A percentile compares a stretch with the other conserved stretches of the same genome.
These are phyloP conservation scores for Clonostachys rosea DNA, from an alignment of 2,329 filamentous ascomycete species.

Conservation along the genomic window DNA sequence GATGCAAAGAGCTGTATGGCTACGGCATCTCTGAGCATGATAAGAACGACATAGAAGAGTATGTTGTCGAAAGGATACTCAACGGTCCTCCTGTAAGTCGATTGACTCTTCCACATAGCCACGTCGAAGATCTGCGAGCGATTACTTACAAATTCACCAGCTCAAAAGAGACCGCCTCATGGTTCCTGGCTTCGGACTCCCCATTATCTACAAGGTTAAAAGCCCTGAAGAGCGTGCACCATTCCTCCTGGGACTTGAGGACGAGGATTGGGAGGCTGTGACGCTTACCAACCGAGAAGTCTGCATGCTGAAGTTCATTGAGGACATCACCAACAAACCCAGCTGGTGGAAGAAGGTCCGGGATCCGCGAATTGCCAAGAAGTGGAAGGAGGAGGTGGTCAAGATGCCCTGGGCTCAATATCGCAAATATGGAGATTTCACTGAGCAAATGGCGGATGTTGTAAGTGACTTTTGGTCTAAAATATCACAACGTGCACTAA, in stretches of 20 bases:
- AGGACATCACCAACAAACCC: conserved; percentile 25
- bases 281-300: conserved; percentile 20
- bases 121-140: no score
- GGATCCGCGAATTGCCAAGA: conserved; percentile 13
- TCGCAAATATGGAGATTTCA: conserved; percentile 14
- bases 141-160: no score
- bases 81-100: no score
- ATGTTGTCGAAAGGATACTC: no score
- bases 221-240: conserved; percentile 7
- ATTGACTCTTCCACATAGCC: no score
- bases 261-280: conserved; percentile 12
- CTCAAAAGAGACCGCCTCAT: no score
- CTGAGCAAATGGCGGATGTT: conserved; percentile 19
- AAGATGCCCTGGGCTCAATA: conserved; percentile 19
- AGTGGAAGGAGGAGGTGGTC: conserved; percentile 20
- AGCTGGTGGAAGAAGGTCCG: conserved; percentile 25
- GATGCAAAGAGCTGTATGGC: no score
- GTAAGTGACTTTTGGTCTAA: conserved; percentile 11
- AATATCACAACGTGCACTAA: background rate
- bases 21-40: no score
- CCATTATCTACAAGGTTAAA: conserved; percentile 6
- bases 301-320: conserved; percentile 23
- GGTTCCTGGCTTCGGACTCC: conserved; percentile 17
- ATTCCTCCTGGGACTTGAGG: conserved; percentile 5
- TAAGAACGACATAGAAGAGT: no score